Evolutionary conservation across 1,284 basidiomycete genomes (phyloP).

Genomic region (Trichosporon ovoides): DNA sequence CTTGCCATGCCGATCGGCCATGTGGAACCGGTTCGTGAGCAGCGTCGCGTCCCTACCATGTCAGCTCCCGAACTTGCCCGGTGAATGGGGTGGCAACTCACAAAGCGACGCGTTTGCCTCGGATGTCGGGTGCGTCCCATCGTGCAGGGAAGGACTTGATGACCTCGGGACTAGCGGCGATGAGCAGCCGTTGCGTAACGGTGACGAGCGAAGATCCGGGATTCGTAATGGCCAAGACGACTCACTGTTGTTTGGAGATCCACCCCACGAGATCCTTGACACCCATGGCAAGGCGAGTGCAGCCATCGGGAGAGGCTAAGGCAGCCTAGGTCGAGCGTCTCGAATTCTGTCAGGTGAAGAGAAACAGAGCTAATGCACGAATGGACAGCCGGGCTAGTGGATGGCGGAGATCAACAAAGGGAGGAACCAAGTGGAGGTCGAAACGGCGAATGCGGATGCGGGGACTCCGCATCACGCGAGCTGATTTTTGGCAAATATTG

Average conservation of each 20-base stretch:
- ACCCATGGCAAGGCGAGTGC: conserved; percentile 31
- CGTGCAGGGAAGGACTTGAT: conserved; percentile 27
- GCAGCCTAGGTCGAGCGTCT: too few relatives aligned
- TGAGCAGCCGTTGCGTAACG: not conserved
- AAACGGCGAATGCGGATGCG: too few relatives aligned
- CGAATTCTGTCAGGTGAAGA: too few relatives aligned
- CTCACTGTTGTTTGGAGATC: conserved; percentile 37
- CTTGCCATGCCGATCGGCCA: conserved; percentile 26
- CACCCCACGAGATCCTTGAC: conserved; percentile 38
- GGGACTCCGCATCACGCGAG: conserved; percentile 1
- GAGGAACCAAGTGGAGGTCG: too few relatives aligned
- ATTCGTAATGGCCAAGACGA: too few relatives aligned
- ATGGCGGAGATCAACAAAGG: too few relatives aligned
- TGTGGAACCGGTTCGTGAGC: conserved; percentile 46
- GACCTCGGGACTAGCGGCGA: conserved; percentile 28
- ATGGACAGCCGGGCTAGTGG: too few relatives aligned
- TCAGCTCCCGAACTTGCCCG: not conserved
- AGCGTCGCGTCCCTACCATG: conserved; percentile 45
- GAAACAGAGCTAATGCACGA: too few relatives aligned
- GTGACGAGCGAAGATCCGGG: too few relatives aligned
- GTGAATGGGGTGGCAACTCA: too few relatives aligned
- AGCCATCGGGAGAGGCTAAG: not conserved
- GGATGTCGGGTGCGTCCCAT: conserved; percentile 34
- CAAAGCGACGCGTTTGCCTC: conserved; percentile 42
- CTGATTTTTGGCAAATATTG: conserved; percentile 6